Evolutionary conservation across 805 yeast species (phyloP).

Genomic region (Wickerhamomyces xylosicus): DNA sequence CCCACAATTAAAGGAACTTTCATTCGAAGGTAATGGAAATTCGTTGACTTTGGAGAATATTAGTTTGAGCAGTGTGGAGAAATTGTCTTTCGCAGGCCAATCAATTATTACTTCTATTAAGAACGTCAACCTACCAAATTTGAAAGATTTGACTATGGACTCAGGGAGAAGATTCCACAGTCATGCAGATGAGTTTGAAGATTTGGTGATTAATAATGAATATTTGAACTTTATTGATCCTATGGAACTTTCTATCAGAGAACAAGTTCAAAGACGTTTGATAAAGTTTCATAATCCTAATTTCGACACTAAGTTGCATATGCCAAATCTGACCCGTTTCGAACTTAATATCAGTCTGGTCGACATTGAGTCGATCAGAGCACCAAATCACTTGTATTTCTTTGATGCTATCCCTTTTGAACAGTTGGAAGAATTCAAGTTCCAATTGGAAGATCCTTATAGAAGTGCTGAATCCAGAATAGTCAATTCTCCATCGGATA

Average conservation of each 20-base stretch:
- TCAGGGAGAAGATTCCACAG: background rate
- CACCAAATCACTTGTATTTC: background rate
- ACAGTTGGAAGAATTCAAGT: background rate
- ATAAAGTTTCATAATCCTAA: background rate
- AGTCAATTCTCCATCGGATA: background rate
- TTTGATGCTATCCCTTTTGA: background rate
- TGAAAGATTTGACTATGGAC: background rate
- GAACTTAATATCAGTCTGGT: background rate
- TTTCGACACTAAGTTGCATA: background rate
- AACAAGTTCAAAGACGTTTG: background rate
- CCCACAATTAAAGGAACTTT: background rate
- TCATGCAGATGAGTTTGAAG: background rate
- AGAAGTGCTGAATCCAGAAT: background rate
- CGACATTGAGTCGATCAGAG: background rate
- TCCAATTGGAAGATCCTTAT: background rate
- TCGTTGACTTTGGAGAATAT: background rate
- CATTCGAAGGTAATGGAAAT: background rate
- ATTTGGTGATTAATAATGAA: background rate
- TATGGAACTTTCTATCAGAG: background rate
- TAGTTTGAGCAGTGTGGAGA: background rate
- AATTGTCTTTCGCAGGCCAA: background rate
- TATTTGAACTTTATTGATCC: background rate
- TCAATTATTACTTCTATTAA: background rate
- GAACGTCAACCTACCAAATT: background rate
- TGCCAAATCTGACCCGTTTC: background rate